A percentile compares a stretch with the other conserved stretches of the same genome.
Conservation (phyloP, 257 asterid species). For the Nicotiana paniculata region DNA sequence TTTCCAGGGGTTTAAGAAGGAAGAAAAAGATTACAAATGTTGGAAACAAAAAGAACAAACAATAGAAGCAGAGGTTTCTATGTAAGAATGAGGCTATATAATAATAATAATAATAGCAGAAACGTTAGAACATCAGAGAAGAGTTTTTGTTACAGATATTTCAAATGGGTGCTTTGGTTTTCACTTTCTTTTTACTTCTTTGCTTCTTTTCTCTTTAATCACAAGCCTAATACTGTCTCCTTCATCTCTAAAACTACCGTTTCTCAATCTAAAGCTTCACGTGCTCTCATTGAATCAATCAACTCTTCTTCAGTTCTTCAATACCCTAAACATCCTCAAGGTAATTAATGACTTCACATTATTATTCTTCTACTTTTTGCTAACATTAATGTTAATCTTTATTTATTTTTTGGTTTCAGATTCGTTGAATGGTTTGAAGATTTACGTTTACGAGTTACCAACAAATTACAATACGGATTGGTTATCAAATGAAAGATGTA, state of each 20-base stretch:
- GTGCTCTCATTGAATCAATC: slow-evolving; percentile 50
- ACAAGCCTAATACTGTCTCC: slow-evolving; percentile 19
- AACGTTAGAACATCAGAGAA: slow-evolving; percentile 10
- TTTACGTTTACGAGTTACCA: slow-evolving; percentile 70
- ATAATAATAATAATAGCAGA: slow-evolving; percentile 21
- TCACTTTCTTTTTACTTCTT: slow-evolving; percentile 52
- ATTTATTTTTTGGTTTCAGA: slow-evolving; percentile 12
- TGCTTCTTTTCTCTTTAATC: slow-evolving; percentile 50
- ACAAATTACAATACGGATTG: slow-evolving; percentile 57
- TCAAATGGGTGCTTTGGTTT: slow-evolving; percentile 70
- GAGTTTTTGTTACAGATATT: slow-evolving; percentile 35
- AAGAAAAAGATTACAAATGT: neutral
- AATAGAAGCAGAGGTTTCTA: slow-evolving; percentile 53
- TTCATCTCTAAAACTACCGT: slow-evolving; percentile 39
- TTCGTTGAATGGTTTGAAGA: slow-evolving; percentile 38
- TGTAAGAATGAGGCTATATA: slow-evolving; percentile 60
- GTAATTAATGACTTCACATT: neutral
- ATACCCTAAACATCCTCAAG: slow-evolving; percentile 14
- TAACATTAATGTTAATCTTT: neutral
- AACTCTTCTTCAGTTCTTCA: neutral
- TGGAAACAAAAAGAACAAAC: slow-evolving; percentile 22
- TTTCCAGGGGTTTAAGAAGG: slow-evolving; percentile 21
- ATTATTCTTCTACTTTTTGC: neutral
- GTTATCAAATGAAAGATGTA: slow-evolving; percentile 58
- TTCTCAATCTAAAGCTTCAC: slow-evolving; percentile 42